These are phyloP conservation scores for Crithidia acanthocephali DNA, from an alignment of 208 protist genomes.

Conservation along the genomic window DNA sequence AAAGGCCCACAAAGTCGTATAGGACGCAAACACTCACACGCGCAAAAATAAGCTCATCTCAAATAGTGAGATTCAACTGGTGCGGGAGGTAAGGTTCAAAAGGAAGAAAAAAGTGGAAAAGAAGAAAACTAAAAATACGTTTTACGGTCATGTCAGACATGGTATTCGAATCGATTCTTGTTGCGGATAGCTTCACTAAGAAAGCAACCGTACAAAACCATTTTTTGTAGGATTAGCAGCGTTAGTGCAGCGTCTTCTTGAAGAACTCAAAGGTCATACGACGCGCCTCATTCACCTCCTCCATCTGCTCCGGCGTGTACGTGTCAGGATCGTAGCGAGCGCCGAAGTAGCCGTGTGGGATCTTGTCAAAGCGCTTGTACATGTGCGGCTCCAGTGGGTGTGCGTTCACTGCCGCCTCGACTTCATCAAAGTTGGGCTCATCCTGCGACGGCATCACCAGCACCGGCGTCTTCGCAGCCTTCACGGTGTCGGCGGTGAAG, in stretches of 20 bases:
- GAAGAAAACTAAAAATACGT: no score
- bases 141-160: no score
- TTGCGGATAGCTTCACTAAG: no score
- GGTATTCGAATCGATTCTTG: no score
- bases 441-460: conserved; percentile 62
- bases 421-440: conserved; percentile 36
- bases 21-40: no score
- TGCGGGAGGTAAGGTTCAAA: not conserved
- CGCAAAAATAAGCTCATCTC: not conserved
- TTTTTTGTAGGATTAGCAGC: no score
- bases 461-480: conserved; percentile 34
- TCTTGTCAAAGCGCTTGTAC: conserved; percentile 43
- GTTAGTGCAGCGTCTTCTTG: conserved; percentile 31
- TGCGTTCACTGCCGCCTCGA: conserved; percentile 42
- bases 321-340: conserved; percentile 47
- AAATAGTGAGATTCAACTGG: no score
- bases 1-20: no score
- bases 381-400: conserved; percentile 32
- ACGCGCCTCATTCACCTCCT: conserved; percentile 36
- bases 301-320: conserved; percentile 32
- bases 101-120: conserved; percentile 22
- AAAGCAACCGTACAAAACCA: no score
- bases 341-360: conserved; percentile 61
- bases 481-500: conserved; percentile 22
- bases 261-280: conserved; percentile 39